A percentile compares a stretch with the other conserved stretches of the same genome.
Evolutionary conservation across 441 rosid genomes (phyloP).

Genomic region (Arabidopsis lyrata): DNA sequence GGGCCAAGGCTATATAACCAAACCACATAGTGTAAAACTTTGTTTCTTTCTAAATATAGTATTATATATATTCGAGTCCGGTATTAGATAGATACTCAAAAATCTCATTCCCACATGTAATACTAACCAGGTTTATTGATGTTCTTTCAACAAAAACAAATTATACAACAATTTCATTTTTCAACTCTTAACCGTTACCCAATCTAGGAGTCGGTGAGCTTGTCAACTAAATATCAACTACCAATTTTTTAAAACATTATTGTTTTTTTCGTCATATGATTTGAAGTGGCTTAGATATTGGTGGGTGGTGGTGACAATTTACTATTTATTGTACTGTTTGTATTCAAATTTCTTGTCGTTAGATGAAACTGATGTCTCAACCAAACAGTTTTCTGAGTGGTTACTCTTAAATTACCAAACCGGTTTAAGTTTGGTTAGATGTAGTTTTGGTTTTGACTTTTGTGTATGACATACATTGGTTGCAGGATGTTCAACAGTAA

Average conservation of each 20-base stretch:
- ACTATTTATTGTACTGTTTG: slow-evolving; percentile 19
- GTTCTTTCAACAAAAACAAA: slow-evolving; percentile 2
- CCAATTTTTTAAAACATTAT: slow-evolving; percentile 10
- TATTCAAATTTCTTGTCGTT: slow-evolving; percentile 25
- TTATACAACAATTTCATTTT: slow-evolving; percentile 14
- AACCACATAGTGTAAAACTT: slow-evolving; percentile 27
- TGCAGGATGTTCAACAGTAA: slow-evolving; percentile 72
- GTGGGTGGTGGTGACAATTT: slow-evolving; percentile 39
- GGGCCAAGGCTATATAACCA: not conserved
- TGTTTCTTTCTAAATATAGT: slow-evolving; percentile 37
- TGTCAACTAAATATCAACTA: slow-evolving; percentile 30
- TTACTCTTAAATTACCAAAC: not conserved
- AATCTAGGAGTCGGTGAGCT: slow-evolving; percentile 41
- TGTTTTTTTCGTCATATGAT: not conserved
- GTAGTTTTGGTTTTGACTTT: slow-evolving; percentile 26
- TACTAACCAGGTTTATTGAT: slow-evolving; percentile 13
- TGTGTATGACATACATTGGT: slow-evolving; percentile 12
- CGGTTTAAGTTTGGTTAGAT: slow-evolving; percentile 23
- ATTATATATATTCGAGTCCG: slow-evolving; percentile 16
- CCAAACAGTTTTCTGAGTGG: slow-evolving; percentile 8
- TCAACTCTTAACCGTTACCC: slow-evolving; percentile 35
- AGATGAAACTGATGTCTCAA: slow-evolving; percentile 43
- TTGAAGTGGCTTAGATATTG: slow-evolving; percentile 35
- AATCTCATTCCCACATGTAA: not conserved
- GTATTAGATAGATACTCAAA: not conserved